Evolutionary conservation across 805 yeast species (phyloP).

Genomic region (Blastobotrys terrestris): DNA sequence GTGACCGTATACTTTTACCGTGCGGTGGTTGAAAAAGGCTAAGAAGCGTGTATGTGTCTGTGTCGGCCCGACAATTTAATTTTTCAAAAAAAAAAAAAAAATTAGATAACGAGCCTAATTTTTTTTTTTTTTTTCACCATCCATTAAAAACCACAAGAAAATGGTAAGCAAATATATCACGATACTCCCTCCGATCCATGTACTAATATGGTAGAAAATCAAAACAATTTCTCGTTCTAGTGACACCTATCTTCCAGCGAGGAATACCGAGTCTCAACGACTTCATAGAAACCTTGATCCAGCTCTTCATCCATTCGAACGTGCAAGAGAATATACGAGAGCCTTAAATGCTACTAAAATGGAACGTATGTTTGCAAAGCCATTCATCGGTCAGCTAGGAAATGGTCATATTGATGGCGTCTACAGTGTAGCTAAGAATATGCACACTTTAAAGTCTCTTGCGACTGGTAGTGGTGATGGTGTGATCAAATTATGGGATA

Average conservation of each 20-base stretch:
- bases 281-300: slow-evolving; percentile 88
- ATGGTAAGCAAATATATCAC: slow-evolving; percentile 13
- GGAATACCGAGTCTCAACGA: slow-evolving; percentile 82
- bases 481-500: slow-evolving; percentile 86
- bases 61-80: too few relatives aligned
- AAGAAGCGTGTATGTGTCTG: too few relatives aligned
- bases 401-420: slow-evolving; percentile 94
- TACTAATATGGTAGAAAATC: too few relatives aligned
- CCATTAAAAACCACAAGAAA: too few relatives aligned
- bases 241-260: slow-evolving; percentile 87
- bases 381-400: slow-evolving; percentile 92
- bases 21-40: too few relatives aligned
- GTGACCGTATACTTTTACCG: too few relatives aligned
- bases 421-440: slow-evolving; percentile 77
- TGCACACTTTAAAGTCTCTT: slow-evolving; percentile 57
- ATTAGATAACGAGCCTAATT: neutral
- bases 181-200: too few relatives aligned
- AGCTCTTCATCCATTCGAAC: slow-evolving; percentile 91
- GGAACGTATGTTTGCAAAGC: slow-evolving; percentile 96
- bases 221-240: slow-evolving; percentile 85
- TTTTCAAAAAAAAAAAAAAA: neutral
- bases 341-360: slow-evolving; percentile 92
- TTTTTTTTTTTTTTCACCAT: too few relatives aligned
- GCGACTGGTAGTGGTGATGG: slow-evolving; percentile 98
- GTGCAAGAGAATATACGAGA: slow-evolving; percentile 93